A percentile compares a stretch with the other conserved stretches of the same genome.
Conservation (phyloP, 768 basidiomycete species). For the Phlegmacium glaucopus region DNA sequence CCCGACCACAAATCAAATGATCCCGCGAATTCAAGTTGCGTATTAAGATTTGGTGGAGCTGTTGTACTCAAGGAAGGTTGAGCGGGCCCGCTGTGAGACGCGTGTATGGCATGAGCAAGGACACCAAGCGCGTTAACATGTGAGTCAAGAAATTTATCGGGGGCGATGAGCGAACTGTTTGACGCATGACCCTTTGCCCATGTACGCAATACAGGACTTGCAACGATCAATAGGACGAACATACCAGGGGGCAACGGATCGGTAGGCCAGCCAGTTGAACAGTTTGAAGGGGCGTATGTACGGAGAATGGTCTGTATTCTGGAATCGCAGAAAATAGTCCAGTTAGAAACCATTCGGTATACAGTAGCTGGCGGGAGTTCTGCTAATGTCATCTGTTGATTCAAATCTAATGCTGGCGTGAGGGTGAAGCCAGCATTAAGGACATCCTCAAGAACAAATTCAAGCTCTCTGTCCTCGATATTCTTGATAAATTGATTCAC, state of each 20-base stretch:
- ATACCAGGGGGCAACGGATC: slow-evolving; percentile 59
- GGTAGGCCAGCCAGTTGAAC: slow-evolving; percentile 49
- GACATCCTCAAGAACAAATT: slow-evolving; percentile 48
- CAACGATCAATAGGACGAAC: slow-evolving; percentile 54
- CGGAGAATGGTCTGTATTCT: slow-evolving; percentile 42
- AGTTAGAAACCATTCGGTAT: slow-evolving; percentile 64
- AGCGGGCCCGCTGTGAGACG: background rate
- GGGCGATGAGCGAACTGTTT: slow-evolving; percentile 43
- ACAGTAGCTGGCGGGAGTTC: slow-evolving; percentile 46
- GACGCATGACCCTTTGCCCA: slow-evolving; percentile 56
- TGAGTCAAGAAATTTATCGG: slow-evolving; percentile 42
- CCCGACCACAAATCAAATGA: slow-evolving; percentile 50
- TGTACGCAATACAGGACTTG: slow-evolving; percentile 43
- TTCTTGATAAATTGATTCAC: slow-evolving; percentile 55
- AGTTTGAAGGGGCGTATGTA: slow-evolving; percentile 30
- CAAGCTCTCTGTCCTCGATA: slow-evolving; percentile 67
- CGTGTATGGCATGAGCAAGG: slow-evolving; percentile 31
- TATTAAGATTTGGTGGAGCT: slow-evolving; percentile 32
- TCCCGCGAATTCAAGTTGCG: slow-evolving; percentile 13
- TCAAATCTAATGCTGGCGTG: slow-evolving; percentile 14
- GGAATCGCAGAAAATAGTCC: slow-evolving; percentile 50
- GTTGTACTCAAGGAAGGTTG: background rate
- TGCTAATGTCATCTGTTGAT: slow-evolving; percentile 27
- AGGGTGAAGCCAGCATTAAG: slow-evolving; percentile 26
- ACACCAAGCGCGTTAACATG: slow-evolving; percentile 45